These are phyloP conservation scores for Dipteronia sinensis DNA, from an alignment of 345 rosid genomes.

Conservation along the genomic window DNA sequence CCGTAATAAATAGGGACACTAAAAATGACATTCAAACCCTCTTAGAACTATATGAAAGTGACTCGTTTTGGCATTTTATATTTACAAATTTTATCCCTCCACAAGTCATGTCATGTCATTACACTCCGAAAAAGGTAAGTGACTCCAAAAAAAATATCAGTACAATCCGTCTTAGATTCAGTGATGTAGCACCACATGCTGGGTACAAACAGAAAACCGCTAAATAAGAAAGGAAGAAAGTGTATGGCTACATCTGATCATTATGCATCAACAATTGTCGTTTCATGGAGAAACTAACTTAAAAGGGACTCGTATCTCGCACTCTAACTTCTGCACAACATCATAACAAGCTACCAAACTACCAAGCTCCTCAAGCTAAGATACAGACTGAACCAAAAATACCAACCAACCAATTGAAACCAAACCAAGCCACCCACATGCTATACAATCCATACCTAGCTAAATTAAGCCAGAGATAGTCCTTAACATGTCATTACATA, in stretches of 20 bases:
- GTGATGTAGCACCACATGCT: background rate
- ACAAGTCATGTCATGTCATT: background rate
- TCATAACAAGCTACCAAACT: background rate
- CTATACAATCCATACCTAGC: constrained; percentile 6
- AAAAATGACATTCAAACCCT: background rate
- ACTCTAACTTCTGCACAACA: background rate
- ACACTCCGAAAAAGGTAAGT: background rate
- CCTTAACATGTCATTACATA: background rate
- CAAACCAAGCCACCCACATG: background rate
- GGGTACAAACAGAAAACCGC: background rate
- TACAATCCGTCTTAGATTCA: background rate
- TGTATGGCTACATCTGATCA: background rate
- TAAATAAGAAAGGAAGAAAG: background rate
- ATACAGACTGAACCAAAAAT: background rate
- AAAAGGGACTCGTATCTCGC: background rate
- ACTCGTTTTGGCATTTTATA: background rate
- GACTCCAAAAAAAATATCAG: background rate
- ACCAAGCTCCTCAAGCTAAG: background rate
- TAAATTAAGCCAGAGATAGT: constrained; percentile 6
- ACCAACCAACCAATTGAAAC: background rate
- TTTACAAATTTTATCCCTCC: constrained; percentile 4
- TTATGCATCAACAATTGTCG: constrained; percentile 9
- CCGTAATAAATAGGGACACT: background rate
- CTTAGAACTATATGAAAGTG: background rate
- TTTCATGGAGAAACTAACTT: background rate